Evolutionary conservation across 176 grass and related monocot species (phyloP), one percentile per base, ranked within the genome.

Genomic region (Paspalum notatum): DNA sequence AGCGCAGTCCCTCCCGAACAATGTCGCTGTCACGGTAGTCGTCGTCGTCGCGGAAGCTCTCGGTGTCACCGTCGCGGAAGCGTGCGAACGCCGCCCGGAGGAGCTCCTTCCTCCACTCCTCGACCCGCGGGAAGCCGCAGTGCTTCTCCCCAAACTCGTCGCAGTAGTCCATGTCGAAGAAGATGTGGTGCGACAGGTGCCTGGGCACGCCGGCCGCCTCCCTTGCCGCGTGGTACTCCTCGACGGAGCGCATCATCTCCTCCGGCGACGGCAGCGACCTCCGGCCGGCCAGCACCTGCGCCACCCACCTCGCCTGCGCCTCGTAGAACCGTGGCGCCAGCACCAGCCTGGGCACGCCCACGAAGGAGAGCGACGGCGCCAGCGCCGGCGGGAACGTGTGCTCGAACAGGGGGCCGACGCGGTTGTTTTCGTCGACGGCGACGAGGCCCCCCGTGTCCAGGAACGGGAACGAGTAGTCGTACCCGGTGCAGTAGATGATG

Each of bases 401-500:
- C 82, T 89, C 77, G 74, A 27, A 81, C 26, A 85, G 77, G 51
- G 87, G 87, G 8, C 77, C 77, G 1, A 87, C 62, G 25, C 81
- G 45, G 66, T 76, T 59, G 52, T 87, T n/a, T n/a, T n/a, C 85
- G 73, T 91, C 85, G 18, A 91, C 63, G 52, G 61, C 39, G 11
- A 91, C 32, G 12, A 1, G 9, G 0, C 64, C 85, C 8, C 55
- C 68, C 7, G 77, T 87, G 26, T 89, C 87, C 53, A 89, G 78
- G 74, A 89, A 89, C 32, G 87, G 78, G 65, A 82, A 78, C 9
- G 77, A 77, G 45, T 87, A 87, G 7, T 0, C 7, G 55, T 62
- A 91, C 8, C 89, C 89, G 0, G 85, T 87, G 78, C 89, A 79
- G 61, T 82, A 85, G 22, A 90, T 61, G 62, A 91, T 4, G 20